A percentile compares a stretch with the other conserved stretches of the same genome.
Conservation (phyloP, 2,329 filamentous ascomycete species). For the Pseudofabraea citricarpa region DNA sequence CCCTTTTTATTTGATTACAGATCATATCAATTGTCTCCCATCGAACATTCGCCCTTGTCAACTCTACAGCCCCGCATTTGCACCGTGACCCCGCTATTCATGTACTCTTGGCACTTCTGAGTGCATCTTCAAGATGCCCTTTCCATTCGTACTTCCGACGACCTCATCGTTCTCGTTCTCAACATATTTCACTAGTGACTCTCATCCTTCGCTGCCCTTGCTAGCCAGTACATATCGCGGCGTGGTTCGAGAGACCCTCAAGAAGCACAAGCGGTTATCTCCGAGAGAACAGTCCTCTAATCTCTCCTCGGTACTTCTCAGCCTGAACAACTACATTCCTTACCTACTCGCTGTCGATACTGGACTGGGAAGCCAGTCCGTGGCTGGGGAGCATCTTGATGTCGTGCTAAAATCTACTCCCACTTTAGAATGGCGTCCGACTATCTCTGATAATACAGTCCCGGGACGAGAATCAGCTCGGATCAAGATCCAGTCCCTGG, state of each 20-base stretch:
- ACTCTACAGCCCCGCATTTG: neutral
- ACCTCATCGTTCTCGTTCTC: constrained; percentile 84
- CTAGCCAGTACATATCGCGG: constrained; percentile 78
- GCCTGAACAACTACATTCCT: constrained; percentile 73
- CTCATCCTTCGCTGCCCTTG: constrained; percentile 84
- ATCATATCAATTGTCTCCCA: neutral
- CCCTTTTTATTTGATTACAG: neutral
- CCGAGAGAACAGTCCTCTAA: constrained; percentile 64
- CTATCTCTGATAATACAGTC: constrained; percentile 60
- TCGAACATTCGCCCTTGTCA: neutral
- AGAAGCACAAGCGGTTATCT: constrained; percentile 84
- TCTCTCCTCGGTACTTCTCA: constrained; percentile 63
- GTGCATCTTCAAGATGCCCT: constrained; percentile 63
- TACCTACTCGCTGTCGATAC: constrained; percentile 76
- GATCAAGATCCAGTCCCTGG: constrained; percentile 67
- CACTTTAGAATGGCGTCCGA: constrained; percentile 79
- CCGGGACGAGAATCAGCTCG: constrained; percentile 61
- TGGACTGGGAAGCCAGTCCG: constrained; percentile 54
- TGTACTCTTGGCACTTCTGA: neutral
- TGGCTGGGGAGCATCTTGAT: constrained; percentile 58
- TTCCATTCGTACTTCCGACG: constrained; percentile 81
- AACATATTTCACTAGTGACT: constrained; percentile 68
- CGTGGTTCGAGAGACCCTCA: constrained; percentile 76
- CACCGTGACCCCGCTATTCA: neutral
- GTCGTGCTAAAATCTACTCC: constrained; percentile 57